A percentile compares a stretch with the other conserved stretches of the same genome.
Conservation (phyloP, 2,329 filamentous ascomycete genomes). For the Monilinia vaccinii-corymbosi region DNA sequence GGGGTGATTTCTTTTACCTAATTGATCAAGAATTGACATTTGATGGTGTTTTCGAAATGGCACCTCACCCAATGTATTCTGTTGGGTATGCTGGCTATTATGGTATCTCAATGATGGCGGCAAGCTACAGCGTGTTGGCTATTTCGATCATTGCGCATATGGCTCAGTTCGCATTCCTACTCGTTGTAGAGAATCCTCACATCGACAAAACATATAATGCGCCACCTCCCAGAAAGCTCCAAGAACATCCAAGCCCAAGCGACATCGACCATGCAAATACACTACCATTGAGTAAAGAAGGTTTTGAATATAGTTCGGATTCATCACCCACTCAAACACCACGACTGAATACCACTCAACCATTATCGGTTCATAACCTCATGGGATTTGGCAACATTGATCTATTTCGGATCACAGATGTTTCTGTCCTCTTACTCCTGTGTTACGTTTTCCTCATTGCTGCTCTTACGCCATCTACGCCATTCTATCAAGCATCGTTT, state of each 20-base stretch:
- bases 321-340: constrained; percentile 11
- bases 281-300: constrained; percentile 29
- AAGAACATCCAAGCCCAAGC: constrained; percentile 22
- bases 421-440: constrained; percentile 67
- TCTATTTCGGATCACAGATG: constrained; percentile 78
- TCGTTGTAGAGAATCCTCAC: constrained; percentile 89
- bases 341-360: constrained; percentile 38
- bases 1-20: constrained; percentile 98
- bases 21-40: constrained; percentile 97
- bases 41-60: constrained; percentile 98
- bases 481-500: constrained; percentile 68
- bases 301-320: constrained; percentile 22
- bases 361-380: constrained; percentile 69
- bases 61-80: constrained; percentile 97
- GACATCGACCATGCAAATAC: constrained; percentile 31
- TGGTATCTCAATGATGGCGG: constrained; percentile 95
- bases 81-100: constrained; percentile 98
- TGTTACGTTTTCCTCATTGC: constrained; percentile 68
- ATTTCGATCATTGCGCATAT: constrained; percentile 93
- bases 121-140: constrained; percentile 94
- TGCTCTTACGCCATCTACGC: constrained; percentile 67
- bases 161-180: constrained; percentile 87
- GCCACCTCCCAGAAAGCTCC: constrained; percentile 59
- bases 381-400: constrained; percentile 79
- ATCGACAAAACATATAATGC: constrained; percentile 98